Evolutionary conservation across 257 asterid species (phyloP).

Genomic region (Solanum appendiculatum): DNA sequence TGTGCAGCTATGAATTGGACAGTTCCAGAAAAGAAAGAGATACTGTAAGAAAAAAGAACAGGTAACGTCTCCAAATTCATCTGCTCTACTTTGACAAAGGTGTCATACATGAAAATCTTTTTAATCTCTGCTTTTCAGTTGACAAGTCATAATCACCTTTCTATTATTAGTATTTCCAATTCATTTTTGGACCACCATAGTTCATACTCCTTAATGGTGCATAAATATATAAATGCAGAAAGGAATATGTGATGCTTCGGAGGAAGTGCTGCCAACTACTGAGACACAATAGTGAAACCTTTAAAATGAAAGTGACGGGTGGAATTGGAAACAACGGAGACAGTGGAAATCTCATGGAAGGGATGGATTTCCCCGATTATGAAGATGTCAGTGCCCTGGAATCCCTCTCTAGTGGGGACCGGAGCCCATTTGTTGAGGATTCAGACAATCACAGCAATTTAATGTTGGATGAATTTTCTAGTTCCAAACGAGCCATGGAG

Average conservation of each 20-base stretch:
- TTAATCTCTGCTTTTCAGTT: not conserved
- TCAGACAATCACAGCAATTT: not conserved
- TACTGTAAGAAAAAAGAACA: conserved; percentile 41
- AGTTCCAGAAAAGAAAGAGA: conserved; percentile 64
- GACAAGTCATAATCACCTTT: not conserved
- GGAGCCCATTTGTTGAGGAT: conserved; percentile 19
- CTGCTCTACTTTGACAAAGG: conserved; percentile 1
- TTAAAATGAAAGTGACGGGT: conserved; percentile 33
- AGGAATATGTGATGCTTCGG: conserved; percentile 50
- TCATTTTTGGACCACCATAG: not conserved
- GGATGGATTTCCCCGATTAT: conserved; percentile 28
- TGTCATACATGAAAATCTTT: not conserved
- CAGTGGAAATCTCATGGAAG: conserved; percentile 36
- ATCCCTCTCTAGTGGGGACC: conserved; percentile 27
- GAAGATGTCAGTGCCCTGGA: conserved; percentile 46
- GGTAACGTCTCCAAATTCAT: conserved; percentile 27
- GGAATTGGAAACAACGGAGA: conserved; percentile 35
- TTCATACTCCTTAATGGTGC: not conserved
- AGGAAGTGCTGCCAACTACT: conserved; percentile 53
- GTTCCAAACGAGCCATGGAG: conserved; percentile 21
- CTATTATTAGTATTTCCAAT: not conserved
- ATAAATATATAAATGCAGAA: conserved; percentile 31
- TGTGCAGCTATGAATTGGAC: conserved; percentile 60
- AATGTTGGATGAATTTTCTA: conserved; percentile 6
- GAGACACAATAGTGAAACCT: conserved; percentile 32